Base-by-base conservation (phyloP, 164 flowering plant species). In the Nymphaea colorata region DNA sequence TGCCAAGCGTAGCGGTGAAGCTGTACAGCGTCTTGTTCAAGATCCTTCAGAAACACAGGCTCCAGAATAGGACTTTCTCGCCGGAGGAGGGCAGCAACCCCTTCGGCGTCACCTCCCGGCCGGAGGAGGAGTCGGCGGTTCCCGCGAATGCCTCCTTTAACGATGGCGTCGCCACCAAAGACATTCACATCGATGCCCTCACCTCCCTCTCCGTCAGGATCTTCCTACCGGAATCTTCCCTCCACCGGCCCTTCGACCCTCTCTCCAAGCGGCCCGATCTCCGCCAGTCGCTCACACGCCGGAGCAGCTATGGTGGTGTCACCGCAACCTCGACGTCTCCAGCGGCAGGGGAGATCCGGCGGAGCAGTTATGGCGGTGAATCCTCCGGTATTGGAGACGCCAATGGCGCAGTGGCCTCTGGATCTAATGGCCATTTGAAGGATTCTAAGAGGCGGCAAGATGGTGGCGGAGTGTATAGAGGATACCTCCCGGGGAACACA, bases 111-210 rank as follows among this genome's bases (percentile, higher is more conserved):
- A 82, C 96, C 2, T 78, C 93, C 16, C 83, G 98, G 3, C 90
- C 96, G 6, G 97, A 86, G 10, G 57, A 51, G 14, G 70, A 68
- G 41, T 73, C 93, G 3, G 74, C 83, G 5, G 85, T 81, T 14
- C 82, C 97, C 3, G 81, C 85, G 5, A 94, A 90, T 59, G 93
- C 98, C 4, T 71, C 82, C 17, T 94, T 94, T 75, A 66, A 86
- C 73, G 98, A 94, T 45, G 95, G 95, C 17, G 93, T 93, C 14
- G 97, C 98, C 67, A 91, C 96, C 60, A 93, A 93, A 71, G 97
- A 93, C 69, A 84, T 91, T 63, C 98, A 93, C 71, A 87, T 93
- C 66, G 91, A 88, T 55, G 78, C 94, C 63, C 71, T 66, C 59
- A 77, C 88, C 41, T 80, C 90, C 61, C 82, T 88, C 57, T 79